Evolutionary conservation across 345 rosid genomes (phyloP).

Genomic region (Anacardium occidentale): DNA sequence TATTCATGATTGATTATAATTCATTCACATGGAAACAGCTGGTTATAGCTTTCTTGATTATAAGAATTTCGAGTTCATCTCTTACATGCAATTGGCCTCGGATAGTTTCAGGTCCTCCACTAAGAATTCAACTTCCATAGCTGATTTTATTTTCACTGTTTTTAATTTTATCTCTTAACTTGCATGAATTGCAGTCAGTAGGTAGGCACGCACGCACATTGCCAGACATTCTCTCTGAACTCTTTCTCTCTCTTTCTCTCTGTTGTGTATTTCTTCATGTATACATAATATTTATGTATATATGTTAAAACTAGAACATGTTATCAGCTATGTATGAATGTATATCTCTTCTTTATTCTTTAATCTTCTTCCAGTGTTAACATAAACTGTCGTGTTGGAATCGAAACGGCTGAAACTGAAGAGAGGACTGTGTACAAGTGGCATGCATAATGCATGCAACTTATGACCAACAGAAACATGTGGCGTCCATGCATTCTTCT

Average conservation of each 20-base stretch:
- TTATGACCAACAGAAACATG: slow-evolving; percentile 30
- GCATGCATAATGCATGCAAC: slow-evolving; percentile 30
- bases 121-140: slow-evolving; percentile 6
- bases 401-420: neutral
- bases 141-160: neutral
- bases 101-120: neutral
- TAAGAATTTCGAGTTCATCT: neutral
- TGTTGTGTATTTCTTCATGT: no score
- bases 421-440: slow-evolving; percentile 32
- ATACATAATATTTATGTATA: no score
- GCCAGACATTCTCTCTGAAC: neutral
- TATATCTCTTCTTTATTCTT: neutral
- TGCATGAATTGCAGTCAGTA: neutral
- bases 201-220: neutral
- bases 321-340: neutral
- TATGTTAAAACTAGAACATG: no score
- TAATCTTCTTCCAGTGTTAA: neutral
- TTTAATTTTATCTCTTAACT: neutral
- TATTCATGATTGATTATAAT: neutral
- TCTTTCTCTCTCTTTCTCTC: neutral
- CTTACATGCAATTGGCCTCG: slow-evolving; percentile 11
- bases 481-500: slow-evolving; percentile 50
- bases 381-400: neutral
- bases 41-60: neutral
- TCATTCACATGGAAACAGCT: neutral